Evolutionary conservation across 495 filamentous ascomycete species (phyloP).

Genomic region (Tetracladium marchalianum): DNA sequence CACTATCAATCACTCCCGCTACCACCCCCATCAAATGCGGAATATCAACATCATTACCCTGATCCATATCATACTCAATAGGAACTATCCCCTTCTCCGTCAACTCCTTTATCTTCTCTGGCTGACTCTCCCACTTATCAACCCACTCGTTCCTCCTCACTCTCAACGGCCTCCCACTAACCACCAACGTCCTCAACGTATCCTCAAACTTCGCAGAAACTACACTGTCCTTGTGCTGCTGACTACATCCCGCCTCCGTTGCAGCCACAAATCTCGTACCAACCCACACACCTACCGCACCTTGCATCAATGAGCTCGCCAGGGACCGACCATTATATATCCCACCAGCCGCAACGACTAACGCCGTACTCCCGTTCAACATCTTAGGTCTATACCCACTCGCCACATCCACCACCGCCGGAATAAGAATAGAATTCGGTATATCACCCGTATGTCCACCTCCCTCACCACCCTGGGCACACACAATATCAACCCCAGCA

Average conservation of each 20-base stretch:
- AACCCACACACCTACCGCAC: slow-evolving; percentile 70
- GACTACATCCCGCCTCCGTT: slow-evolving; percentile 64
- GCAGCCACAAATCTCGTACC: slow-evolving; percentile 79
- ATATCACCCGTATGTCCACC: slow-evolving; percentile 74
- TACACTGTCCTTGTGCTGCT: slow-evolving; percentile 73
- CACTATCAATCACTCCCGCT: slow-evolving; percentile 58
- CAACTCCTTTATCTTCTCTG: slow-evolving; percentile 62
- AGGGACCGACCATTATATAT: slow-evolving; percentile 62
- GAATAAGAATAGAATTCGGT: slow-evolving; percentile 62
- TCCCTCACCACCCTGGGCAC: slow-evolving; percentile 71
- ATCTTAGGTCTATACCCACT: slow-evolving; percentile 44
- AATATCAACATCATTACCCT: slow-evolving; percentile 65
- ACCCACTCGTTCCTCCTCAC: slow-evolving; percentile 77
- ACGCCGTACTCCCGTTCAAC: slow-evolving; percentile 38
- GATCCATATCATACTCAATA: slow-evolving; percentile 67
- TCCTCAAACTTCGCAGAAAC: slow-evolving; percentile 63
- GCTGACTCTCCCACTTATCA: slow-evolving; percentile 61
- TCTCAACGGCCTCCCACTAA: slow-evolving; percentile 70
- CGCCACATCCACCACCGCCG: slow-evolving; percentile 67
- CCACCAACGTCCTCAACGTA: slow-evolving; percentile 66
- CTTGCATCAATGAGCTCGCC: slow-evolving; percentile 62
- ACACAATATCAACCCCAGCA: slow-evolving; percentile 74
- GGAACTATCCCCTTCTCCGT: slow-evolving; percentile 67
- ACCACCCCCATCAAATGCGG: slow-evolving; percentile 95
- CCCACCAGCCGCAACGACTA: slow-evolving; percentile 71